A percentile compares a stretch with the other conserved stretches of the same genome.
phyloP scores from a whole-genome alignment of 306 rosid genomes.

The Hippophae tibetana region DNA sequence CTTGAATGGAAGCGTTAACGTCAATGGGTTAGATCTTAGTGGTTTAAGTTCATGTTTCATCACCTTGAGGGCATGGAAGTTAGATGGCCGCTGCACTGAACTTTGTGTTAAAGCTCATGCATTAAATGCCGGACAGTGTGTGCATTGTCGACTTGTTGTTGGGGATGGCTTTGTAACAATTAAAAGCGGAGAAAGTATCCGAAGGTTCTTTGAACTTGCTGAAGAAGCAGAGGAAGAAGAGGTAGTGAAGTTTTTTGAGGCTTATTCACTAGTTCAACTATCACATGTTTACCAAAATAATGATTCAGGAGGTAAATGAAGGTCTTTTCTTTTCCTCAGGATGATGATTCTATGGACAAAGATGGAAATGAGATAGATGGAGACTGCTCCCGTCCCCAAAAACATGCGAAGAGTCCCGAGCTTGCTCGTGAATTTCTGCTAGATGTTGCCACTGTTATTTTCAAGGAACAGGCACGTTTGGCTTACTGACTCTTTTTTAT shows the following conservation, averaged over 20 bases:
- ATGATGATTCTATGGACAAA: conserved; percentile 89
- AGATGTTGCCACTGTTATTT: conserved; percentile 96
- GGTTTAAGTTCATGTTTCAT: conserved; percentile 76
- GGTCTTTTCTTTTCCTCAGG: conserved; percentile 37
- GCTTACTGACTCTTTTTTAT: conserved; percentile 11
- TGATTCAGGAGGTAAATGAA: conserved; percentile 10
- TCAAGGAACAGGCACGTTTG: conserved; percentile 83
- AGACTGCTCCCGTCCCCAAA: conserved; percentile 98
- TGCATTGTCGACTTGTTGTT: conserved; percentile 81
- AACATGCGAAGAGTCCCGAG: conserved; percentile 99
- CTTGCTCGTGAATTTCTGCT: conserved; percentile 97
- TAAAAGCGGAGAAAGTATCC: conserved; percentile 84
- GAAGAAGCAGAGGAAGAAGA: conserved; percentile 99
- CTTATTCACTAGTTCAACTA: conserved; percentile 19
- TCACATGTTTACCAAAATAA: neutral
- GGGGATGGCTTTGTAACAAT: conserved; percentile 89
- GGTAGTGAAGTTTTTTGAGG: conserved; percentile 40
- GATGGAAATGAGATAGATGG: conserved; percentile 92
- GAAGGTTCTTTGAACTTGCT: conserved; percentile 94
- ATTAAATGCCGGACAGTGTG: conserved; percentile 85
- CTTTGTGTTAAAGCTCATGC: conserved; percentile 94
- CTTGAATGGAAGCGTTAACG: conserved; percentile 66
- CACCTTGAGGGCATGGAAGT: conserved; percentile 89
- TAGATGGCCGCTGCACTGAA: conserved; percentile 87
- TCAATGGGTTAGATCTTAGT: conserved; percentile 71